Evolutionary conservation across 257 asterid species (phyloP).

Genomic region (Coffea canephora): DNA sequence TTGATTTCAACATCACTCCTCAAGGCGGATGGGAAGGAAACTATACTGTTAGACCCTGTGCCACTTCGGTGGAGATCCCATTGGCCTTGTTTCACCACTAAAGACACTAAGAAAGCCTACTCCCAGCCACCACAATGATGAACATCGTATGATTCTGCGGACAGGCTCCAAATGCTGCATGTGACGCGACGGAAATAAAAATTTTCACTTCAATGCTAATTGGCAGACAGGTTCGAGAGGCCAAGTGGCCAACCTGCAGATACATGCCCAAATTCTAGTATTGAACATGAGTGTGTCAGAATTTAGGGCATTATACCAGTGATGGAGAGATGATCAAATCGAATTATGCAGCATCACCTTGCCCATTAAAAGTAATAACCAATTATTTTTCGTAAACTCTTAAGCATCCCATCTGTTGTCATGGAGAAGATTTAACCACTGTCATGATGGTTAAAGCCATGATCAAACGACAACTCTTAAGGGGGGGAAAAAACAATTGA

Average conservation of each 20-base stretch:
- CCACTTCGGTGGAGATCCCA: not conserved
- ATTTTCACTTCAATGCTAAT: not conserved
- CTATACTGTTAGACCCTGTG: not conserved
- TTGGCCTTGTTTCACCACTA: not conserved
- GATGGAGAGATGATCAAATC: not conserved
- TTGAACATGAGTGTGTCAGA: not conserved
- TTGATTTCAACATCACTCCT: not conserved
- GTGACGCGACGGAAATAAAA: not conserved
- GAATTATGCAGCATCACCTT: not conserved
- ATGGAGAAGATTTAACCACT: slow-evolving; percentile 18
- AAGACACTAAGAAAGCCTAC: not conserved
- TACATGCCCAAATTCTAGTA: not conserved
- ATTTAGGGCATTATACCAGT: not conserved
- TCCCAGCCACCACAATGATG: not conserved
- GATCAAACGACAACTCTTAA: slow-evolving; percentile 14
- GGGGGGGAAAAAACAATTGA: not conserved
- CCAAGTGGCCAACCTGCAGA: not conserved
- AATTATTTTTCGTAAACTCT: slow-evolving; percentile 8
- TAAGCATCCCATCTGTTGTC: slow-evolving; percentile 1
- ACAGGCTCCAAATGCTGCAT: not conserved
- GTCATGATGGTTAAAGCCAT: slow-evolving; percentile 12
- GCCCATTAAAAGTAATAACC: not conserved
- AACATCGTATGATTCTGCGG: not conserved
- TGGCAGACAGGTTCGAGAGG: not conserved
- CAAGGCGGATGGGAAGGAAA: not conserved